Percentiles rank a stretch among this genome's conserved stretches.
These are phyloP conservation scores for Chrysoporthe austroafricana DNA, from an alignment of 2,329 filamentous ascomycete genomes.

Conservation along the genomic window DNA sequence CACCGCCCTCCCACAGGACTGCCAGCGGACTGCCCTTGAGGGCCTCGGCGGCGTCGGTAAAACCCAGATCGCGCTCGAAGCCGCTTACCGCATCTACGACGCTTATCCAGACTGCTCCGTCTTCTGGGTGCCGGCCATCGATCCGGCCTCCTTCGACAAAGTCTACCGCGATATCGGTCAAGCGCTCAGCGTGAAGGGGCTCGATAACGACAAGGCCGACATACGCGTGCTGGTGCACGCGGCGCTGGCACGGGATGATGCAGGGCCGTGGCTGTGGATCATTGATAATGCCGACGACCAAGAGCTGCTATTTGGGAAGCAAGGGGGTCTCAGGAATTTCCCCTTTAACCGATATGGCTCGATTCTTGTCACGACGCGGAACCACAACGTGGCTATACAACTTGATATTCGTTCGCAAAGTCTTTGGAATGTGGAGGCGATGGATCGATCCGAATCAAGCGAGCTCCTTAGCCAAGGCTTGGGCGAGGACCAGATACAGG, in stretches of 20 bases:
- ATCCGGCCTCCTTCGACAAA: constrained; percentile 38
- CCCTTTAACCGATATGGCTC: constrained; percentile 36
- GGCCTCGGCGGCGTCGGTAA: constrained; percentile 32
- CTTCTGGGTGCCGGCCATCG: constrained; percentile 45
- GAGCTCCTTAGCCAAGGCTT: constrained; percentile 32
- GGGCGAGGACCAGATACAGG: constrained; percentile 29
- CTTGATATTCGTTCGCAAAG: constrained; percentile 26
- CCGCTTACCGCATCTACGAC: constrained; percentile 36
- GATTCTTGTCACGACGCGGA: constrained; percentile 38
- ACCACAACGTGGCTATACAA: constrained; percentile 24
- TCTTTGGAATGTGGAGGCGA: constrained; percentile 33
- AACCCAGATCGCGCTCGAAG: constrained; percentile 44
- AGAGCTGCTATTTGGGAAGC: constrained; percentile 35
- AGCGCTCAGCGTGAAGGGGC: constrained; percentile 34
- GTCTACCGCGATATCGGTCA: constrained; percentile 41
- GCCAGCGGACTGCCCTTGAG: not conserved
- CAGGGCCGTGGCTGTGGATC: constrained; percentile 45
- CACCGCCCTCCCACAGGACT: not conserved
- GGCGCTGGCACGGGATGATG: constrained; percentile 35
- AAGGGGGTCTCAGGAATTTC: constrained; percentile 35
- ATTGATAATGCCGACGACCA: constrained; percentile 50
- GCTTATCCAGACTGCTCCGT: constrained; percentile 39
- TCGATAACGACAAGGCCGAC: constrained; percentile 41
- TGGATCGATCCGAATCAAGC: constrained; percentile 32
- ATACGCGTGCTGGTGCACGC: constrained; percentile 42